Percentiles rank a stretch among this genome's conserved stretches.
phyloP scores from a whole-genome alignment of 768 basidiomycete genomes.

The Rubroboletus satanas region DNA sequence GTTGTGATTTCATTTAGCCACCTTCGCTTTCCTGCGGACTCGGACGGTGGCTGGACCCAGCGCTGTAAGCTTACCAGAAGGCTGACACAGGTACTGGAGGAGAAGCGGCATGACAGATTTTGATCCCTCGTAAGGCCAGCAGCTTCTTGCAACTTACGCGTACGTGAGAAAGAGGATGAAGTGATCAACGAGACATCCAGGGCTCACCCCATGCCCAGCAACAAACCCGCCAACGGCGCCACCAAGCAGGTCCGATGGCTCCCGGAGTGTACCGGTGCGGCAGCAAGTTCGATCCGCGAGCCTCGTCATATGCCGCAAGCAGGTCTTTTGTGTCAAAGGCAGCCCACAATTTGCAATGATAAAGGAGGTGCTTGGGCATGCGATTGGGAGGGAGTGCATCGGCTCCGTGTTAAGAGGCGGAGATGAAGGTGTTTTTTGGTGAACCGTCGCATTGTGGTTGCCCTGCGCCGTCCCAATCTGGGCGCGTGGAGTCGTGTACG shows the following conservation, averaged over 20 bases:
- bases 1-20: constrained; percentile 36
- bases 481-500: constrained; percentile 10
- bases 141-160: constrained; percentile 10
- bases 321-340: background rate
- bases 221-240: constrained; percentile 11
- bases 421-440: constrained; percentile 25
- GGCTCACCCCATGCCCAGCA: constrained; percentile 17
- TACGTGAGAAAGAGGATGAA: constrained; percentile 24
- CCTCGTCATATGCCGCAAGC: constrained; percentile 1
- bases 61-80: constrained; percentile 13
- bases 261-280: constrained; percentile 3
- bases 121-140: constrained; percentile 9
- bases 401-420: constrained; percentile 19
- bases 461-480: constrained; percentile 20
- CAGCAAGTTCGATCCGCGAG: constrained; percentile 22
- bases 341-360: constrained; percentile 23
- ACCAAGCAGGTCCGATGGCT: constrained; percentile 20
- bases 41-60: constrained; percentile 19
- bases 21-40: constrained; percentile 28
- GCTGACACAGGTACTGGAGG: constrained; percentile 22
- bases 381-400: constrained; percentile 8
- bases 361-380: constrained; percentile 1
- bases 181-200: constrained; percentile 16
- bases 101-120: constrained; percentile 24
- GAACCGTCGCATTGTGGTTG: constrained; percentile 7